Base-by-base conservation (phyloP, 23 red algal genomes). In the Chondrus crispus region DNA sequence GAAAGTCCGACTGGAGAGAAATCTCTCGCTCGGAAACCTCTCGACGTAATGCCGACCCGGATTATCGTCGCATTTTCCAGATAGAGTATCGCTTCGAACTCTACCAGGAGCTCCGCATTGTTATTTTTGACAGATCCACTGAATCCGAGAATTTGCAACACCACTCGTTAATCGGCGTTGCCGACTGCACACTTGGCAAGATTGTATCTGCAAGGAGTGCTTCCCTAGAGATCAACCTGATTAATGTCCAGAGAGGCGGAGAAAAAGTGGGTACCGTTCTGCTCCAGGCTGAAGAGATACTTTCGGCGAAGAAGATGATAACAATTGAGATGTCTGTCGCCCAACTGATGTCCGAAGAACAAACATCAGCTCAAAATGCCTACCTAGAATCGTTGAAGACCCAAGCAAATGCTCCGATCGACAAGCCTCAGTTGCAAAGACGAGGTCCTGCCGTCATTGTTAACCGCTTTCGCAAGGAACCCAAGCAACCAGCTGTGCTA, bases 261-360 rank as follows among this genome's bases (percentile, higher is more conserved):
- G 22, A 72, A 20, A 43, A 47, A 30, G 79, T 73, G 12, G 89
- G 79, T 38, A 22, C 43, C 12, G 89, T 92, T 50, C 62, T 66
- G 18, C 40, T 92, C 22, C 33, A 9, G 4, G 89, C 77, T 13
- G 89, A 92, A 46, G 89, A 92, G 66, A 68, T 92, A 4, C 32
- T 82, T 72, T 82, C 76, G n/a, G 89, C 89, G 22, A 92, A 92
- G 55, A 92, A 92, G 89, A 58, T 51, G 62, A 76, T 92, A 41
- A 82, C 79, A 5, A 57, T 92, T 41, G 46, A 82, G 51, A 19
- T 92, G 22, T 55, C 89, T 37, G 43, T 92, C 62, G 52, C 76
- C 2, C 54, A 84, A 26, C 76, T 92, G n/a, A 92, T 92, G 89
- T 74, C 89, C 42, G 63, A 71, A 20, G 77, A 92, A 45, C 47